Evolutionary conservation across 257 asterid species (phyloP).

Genomic region (Ligustrum vulgare): DNA sequence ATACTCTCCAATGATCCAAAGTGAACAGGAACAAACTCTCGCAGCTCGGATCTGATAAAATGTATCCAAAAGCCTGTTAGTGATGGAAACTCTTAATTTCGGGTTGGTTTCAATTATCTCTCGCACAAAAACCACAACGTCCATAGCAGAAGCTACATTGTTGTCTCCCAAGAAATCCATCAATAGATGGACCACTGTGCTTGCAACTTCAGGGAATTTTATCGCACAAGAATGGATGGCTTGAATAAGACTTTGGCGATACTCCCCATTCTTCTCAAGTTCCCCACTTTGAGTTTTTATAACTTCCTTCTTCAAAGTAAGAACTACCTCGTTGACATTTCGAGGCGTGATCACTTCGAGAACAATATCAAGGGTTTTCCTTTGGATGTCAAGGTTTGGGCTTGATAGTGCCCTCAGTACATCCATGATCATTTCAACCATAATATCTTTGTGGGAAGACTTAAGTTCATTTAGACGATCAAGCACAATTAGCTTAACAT

Average conservation of each 20-base stretch:
- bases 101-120: conserved; percentile 95
- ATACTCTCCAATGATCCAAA: conserved; percentile 95
- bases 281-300: conserved; percentile 91
- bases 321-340: conserved; percentile 87
- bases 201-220: conserved; percentile 95
- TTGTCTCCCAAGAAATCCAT: conserved; percentile 98
- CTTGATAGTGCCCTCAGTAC: conserved; percentile 86
- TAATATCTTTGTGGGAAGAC: conserved; percentile 69
- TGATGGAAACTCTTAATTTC: conserved; percentile 85
- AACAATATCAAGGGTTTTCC: conserved; percentile 89
- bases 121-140: conserved; percentile 78
- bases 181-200: conserved; percentile 89
- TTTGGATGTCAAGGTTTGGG: conserved; percentile 83
- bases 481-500: conserved; percentile 83
- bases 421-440: conserved; percentile 94
- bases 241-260: conserved; percentile 96
- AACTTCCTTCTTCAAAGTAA: conserved; percentile 88
- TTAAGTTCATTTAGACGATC: conserved; percentile 85
- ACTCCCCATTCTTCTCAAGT: conserved; percentile 89
- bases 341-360: conserved; percentile 82
- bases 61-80: conserved; percentile 77
- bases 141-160: conserved; percentile 90
- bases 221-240: conserved; percentile 97
- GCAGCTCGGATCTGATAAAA: conserved; percentile 92
- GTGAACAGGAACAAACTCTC: conserved; percentile 87